Base-by-base conservation (phyloP, 352 stramenopile genomes). In the Globisporangium spiculum region DNA sequence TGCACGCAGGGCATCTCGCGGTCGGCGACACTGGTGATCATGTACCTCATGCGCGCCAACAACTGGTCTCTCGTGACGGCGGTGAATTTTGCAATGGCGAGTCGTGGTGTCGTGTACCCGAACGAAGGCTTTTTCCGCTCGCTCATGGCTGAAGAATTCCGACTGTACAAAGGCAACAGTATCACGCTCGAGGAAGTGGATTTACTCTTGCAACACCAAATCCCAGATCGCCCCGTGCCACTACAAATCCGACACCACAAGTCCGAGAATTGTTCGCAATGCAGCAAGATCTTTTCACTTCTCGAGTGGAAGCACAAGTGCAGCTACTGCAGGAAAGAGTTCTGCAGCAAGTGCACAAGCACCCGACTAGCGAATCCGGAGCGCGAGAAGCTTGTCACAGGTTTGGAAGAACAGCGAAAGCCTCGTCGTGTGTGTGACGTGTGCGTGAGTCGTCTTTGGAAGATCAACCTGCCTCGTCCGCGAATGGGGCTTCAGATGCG, bases 301-400 rank as follows among this genome's bases (percentile, higher is more conserved):
- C 72, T 94, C 22, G 87, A 94, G 65, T 94, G 87, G 87, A 92
- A 92, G 57, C 85, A 94, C 74, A 87, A 89, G 56, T 94, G 87
- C 75, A 90, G 78, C 44, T 90, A 92, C 56, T 94, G 87, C 63
- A 77, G 76, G 24, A 91, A 91, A 53, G 81, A 86, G 18, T 92
- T 89, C 50, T 94, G 87, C 70, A 89, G 81, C 69, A 94, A 94
- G 73, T 94, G 87, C 70, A 90, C 84, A n/a, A 90, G 73, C 58
- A 94, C 83, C 9, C 76, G 86, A 48, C 73, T 93, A 12, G 84
- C 84, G 2, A 78, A 84, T 20, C 77, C 80, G 0, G 84, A 90
- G 65, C 79, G 82, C 12, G 81, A 87, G 67, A 90, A 86, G 54
- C 75, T 78, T 32, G 73, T 74, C 18, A 77, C 72, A 5, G 73